phyloP scores from a whole-genome alignment of 129 eudicot species.

The Calendula officinalis region DNA sequence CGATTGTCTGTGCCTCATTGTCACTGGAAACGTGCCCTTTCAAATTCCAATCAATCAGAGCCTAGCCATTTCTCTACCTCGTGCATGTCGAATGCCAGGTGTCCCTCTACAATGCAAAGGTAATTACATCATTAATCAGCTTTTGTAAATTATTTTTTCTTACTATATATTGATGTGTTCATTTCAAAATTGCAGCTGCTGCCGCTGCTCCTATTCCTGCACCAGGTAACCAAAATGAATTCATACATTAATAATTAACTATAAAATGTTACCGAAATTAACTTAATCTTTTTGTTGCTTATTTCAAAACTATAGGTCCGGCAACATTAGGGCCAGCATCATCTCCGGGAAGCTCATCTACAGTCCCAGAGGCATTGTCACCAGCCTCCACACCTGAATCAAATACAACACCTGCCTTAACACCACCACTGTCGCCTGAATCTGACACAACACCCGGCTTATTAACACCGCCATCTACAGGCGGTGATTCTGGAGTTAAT shows the following conservation, averaged over 20 bases:
- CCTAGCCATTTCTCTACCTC: slow-evolving; percentile 65
- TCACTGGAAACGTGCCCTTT: slow-evolving; percentile 64
- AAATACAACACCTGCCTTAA: slow-evolving; percentile 1
- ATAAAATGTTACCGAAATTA: background rate
- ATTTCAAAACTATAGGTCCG: slow-evolving; percentile 37
- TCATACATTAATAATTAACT: background rate
- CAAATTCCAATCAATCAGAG: slow-evolving; percentile 68
- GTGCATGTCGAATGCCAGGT: slow-evolving; percentile 80
- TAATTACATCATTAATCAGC: background rate
- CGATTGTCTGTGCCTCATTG: slow-evolving; percentile 64
- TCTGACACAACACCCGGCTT: slow-evolving; percentile 39
- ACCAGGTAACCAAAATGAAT: slow-evolving; percentile 37
- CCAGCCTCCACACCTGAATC: slow-evolving; percentile 15
- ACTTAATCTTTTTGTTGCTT: background rate
- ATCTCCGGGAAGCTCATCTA: slow-evolving; percentile 43
- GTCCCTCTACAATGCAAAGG: slow-evolving; percentile 89
- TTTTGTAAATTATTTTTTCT: background rate
- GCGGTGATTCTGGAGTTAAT: slow-evolving; percentile 18
- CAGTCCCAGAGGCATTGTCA: slow-evolving; percentile 14
- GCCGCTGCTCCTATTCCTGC: slow-evolving; percentile 64
- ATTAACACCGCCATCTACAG: slow-evolving; percentile 29
- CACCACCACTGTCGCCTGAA: slow-evolving; percentile 47
- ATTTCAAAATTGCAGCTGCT: slow-evolving; percentile 41
- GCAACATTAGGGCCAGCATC: slow-evolving; percentile 48
- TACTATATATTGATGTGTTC: background rate